Base-by-base conservation (phyloP, 176 grass and related monocot species). In the Oryza meridionalis region DNA sequence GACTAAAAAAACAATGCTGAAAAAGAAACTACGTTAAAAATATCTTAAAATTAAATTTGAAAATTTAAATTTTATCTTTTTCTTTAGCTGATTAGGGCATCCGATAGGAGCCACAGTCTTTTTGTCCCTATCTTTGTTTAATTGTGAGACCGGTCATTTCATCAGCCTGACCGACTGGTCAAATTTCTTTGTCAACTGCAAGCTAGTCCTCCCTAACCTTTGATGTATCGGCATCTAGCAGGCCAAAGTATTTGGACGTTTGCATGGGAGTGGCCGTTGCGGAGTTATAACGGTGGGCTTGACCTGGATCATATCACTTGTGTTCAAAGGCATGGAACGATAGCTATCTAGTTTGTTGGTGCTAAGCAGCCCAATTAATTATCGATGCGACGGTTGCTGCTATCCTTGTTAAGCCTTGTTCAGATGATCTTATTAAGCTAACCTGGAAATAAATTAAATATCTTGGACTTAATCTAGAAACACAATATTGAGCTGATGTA, bases 261-360 rank as follows among this genome's bases (percentile, higher is more conserved):
- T 73, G 81, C 73, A 42, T 45, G 68, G 75, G 1, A 84, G 26
- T 50, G 37, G 77, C 72, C 75, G 77, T 27, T 77, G 72, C 67
- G 38, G 32, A 72, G 78, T 90, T 77, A 86, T 72, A 77, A 64
- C 88, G 67, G 67, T 86, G 78, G 67, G 67, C 83, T 86, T 90
- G 73, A 73, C 88, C 12, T 14, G 59, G 27, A 9, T 90, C 33
- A 35, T 35, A 35, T 35, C 70, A 42, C 84, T 87, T 90, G 79
- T 40, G 84, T 80, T 90, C 89, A 46, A 76, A 90, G 84, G 32
- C 51, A 53, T 70, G 75, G 38, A 32, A 16, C 42, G 50, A 15
- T 24, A 29, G 38, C 55, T 22, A 61, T 2, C 16, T 61, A 22
- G 55, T 61, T 61, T 61, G 21, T 61, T 61, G 19, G 21, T 22